Conservation (phyloP, 345 rosid genomes). For the Chamaenerion angustifolium region DNA sequence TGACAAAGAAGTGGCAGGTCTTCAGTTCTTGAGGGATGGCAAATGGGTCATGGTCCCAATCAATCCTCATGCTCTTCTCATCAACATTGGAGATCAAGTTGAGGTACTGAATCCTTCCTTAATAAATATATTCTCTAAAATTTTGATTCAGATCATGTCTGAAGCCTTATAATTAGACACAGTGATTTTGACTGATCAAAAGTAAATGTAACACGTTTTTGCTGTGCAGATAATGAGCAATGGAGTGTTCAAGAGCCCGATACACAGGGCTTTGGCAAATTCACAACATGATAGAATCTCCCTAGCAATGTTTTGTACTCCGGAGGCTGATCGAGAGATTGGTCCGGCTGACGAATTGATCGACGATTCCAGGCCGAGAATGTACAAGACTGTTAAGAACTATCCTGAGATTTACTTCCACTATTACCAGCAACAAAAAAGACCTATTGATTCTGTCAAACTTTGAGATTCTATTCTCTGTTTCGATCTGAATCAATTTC, state of each 20-base stretch:
- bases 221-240: conserved; percentile 21
- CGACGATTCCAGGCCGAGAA: conserved; percentile 9
- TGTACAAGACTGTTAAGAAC: conserved; percentile 19
- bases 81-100: conserved; percentile 25
- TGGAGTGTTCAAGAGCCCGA: conserved; percentile 20
- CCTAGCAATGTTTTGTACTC: conserved; percentile 16
- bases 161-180: not conserved
- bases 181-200: no score
- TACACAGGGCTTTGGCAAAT: conserved; percentile 20
- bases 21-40: conserved; percentile 16
- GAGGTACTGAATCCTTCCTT: conserved; percentile 10
- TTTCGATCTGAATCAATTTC: no score
- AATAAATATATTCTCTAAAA: not conserved
- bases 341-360: conserved; percentile 9
- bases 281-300: conserved; percentile 10
- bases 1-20: conserved; percentile 27
- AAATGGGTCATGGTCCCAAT: conserved; percentile 22
- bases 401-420: conserved; percentile 15
- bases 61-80: conserved; percentile 17
- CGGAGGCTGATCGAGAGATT: conserved; percentile 10
- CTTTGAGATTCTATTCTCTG: not conserved
- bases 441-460: conserved; percentile 15
- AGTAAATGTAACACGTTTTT: no score
- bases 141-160: not conserved
- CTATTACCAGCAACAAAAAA: conserved; percentile 18